These are phyloP conservation scores for Cryptomeria japonica DNA, from an alignment of 75 land plant species.

Conservation along the genomic window DNA sequence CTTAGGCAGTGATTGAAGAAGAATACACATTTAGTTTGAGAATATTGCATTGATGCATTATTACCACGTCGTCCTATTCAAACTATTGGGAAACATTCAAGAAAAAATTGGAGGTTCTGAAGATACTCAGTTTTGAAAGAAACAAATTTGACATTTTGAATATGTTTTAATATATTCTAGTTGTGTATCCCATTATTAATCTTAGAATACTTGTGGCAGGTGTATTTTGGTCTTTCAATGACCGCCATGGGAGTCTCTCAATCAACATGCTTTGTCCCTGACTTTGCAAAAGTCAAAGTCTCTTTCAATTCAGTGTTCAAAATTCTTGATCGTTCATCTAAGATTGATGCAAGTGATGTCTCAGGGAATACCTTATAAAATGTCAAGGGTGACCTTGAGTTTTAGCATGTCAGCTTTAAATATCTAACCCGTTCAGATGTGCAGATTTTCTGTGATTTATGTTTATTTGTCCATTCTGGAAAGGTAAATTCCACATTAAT, in stretches of 20 bases:
- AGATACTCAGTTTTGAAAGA: no score
- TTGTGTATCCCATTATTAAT: background rate
- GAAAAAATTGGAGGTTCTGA: no score
- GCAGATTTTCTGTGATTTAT: conserved; percentile 54
- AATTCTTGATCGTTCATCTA: conserved; percentile 42
- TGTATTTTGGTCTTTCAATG: conserved; percentile 57
- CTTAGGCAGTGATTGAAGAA: no score
- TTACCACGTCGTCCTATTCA: no score
- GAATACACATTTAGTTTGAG: no score
- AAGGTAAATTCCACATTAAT: conserved; percentile 33
- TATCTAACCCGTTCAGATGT: conserved; percentile 46
- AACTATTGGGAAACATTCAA: no score
- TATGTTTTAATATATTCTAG: background rate
- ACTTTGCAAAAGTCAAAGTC: no score
- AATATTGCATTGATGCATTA: no score
- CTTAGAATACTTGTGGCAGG: background rate
- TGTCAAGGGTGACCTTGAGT: conserved; percentile 63
- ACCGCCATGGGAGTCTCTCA: conserved; percentile 68
- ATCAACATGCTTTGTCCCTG: conserved; percentile 41
- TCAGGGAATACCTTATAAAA: conserved; percentile 38
- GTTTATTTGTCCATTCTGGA: conserved; percentile 58
- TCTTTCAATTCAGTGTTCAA: no score
- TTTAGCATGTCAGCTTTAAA: conserved; percentile 24
- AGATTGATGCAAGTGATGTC: conserved; percentile 42
- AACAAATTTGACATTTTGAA: background rate